Conservation (phyloP, 192 early-diverging fungal species). For the Dissophora ornata region DNA sequence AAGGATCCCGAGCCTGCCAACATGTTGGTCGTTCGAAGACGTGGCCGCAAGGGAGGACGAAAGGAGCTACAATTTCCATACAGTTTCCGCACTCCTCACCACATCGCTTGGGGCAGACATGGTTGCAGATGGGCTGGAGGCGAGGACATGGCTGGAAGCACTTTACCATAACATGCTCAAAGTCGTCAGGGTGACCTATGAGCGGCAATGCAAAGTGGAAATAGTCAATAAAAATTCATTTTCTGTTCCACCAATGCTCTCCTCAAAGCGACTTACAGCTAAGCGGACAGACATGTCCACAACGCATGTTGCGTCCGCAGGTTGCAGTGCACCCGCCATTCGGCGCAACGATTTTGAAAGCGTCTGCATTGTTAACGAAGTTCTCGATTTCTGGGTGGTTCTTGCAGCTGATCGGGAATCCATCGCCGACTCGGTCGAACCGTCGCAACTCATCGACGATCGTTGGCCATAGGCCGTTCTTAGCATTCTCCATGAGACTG, state of each 20-base stretch:
- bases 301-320: slow-evolving; percentile 56
- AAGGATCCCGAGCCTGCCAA: slow-evolving; percentile 25
- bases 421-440: slow-evolving; percentile 48
- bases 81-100: slow-evolving; percentile 62
- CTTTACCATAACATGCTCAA: slow-evolving; percentile 47
- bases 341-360: slow-evolving; percentile 53
- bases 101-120: slow-evolving; percentile 60
- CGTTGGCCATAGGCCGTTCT: slow-evolving; percentile 53
- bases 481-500: slow-evolving; percentile 35
- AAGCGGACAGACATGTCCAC: slow-evolving; percentile 61
- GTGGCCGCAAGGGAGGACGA: slow-evolving; percentile 45
- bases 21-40: slow-evolving; percentile 24
- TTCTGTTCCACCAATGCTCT: no score
- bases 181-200: slow-evolving; percentile 66
- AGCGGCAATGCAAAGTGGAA: no score
- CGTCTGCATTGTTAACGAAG: slow-evolving; percentile 26
- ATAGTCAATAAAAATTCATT: no score
- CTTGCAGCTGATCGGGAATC: slow-evolving; percentile 60
- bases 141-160: slow-evolving; percentile 59
- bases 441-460: slow-evolving; percentile 53
- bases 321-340: slow-evolving; percentile 62
- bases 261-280: slow-evolving; percentile 59
- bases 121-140: slow-evolving; percentile 54
- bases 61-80: slow-evolving; percentile 21
- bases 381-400: slow-evolving; percentile 56